Evolutionary conservation across 495 filamentous ascomycete species (phyloP), one percentile per base, ranked within the genome.

Genomic region (Podospora appendiculata): DNA sequence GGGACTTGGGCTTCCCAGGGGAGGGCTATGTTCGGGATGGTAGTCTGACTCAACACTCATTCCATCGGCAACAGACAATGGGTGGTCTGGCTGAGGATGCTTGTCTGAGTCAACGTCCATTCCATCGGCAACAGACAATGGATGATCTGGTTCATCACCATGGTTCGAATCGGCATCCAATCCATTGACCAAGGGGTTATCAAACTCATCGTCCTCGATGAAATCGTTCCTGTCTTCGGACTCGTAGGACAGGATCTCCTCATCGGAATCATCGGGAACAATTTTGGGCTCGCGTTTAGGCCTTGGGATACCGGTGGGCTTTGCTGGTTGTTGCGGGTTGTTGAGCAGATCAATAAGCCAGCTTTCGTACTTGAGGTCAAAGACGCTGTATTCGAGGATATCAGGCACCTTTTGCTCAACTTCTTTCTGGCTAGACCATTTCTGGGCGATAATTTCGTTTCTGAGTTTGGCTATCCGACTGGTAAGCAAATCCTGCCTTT

Each of bases 331-430:
- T 5, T 49, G 57, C 2, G 73, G 64, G 18, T 68, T 67, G 50
- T 74, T 61, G 17, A 89, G 70, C 1, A 84, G 43, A 4, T 56
- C 58, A 14, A 85, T 68, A 45, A 70, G 73, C 80, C 82, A 89
- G 19, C 59, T 62, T 7, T 70, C 55, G 18, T 79, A 64, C 61
- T 79, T 77, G 9, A 71, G 77, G 35, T 83, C 73, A 32, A 73
- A 76, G n/a, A 95, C 63, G 6, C 73, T 88, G 4, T 61, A 58
- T 42, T 89, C 79, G 63, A 94, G 62, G 41, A 68, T 33, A 13
- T 25, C 74, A n/a, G 61, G 57, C 45, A 79, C 79, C 51, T 77
- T 77, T n/a, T 66, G 65, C 14, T 64, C 55, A 12, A 92, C 55
- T 19, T 79, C 65, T 1, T 56, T 49, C 8, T 61, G 58, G 17